Conservation (phyloP, 2,329 filamentous ascomycete genomes). For the Trichoderma sp. region DNA sequence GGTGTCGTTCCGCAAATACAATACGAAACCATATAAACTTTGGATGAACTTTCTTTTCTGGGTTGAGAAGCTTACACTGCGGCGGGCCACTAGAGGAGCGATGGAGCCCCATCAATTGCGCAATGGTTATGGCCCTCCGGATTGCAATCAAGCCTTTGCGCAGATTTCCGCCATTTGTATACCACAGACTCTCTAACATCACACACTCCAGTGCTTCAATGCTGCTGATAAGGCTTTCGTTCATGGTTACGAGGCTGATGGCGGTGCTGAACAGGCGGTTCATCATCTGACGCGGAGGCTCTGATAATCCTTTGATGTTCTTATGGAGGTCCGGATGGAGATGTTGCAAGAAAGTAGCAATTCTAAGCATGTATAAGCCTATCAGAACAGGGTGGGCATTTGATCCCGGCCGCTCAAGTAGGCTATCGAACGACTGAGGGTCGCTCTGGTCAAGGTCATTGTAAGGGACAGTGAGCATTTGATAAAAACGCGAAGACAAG, state of each 20-base stretch:
- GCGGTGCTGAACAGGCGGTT: not conserved
- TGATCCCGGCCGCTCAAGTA: not conserved
- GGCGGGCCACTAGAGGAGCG: not conserved
- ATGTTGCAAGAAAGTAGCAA: not conserved
- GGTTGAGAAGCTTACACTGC: not conserved
- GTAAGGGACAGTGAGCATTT: not conserved
- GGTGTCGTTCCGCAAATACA: constrained; percentile 36
- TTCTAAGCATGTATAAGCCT: not conserved
- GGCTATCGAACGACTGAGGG: not conserved
- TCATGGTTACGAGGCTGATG: not conserved
- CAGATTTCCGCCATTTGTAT: not conserved
- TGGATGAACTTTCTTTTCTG: constrained; percentile 7
- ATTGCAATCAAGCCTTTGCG: not conserved
- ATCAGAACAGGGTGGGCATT: not conserved
- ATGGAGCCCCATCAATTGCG: not conserved
- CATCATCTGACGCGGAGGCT: not conserved
- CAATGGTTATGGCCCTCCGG: not conserved
- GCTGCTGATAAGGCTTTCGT: not conserved
- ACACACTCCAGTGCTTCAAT: not conserved
- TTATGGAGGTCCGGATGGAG: not conserved
- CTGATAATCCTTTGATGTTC: not conserved
- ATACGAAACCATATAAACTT: constrained; percentile 39
- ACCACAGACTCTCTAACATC: not conserved
- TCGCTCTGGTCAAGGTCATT: not conserved
- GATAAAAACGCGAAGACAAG: not conserved